Evolutionary conservation across 306 rosid species (phyloP).

Genomic region (Gastrolobium bilobum): DNA sequence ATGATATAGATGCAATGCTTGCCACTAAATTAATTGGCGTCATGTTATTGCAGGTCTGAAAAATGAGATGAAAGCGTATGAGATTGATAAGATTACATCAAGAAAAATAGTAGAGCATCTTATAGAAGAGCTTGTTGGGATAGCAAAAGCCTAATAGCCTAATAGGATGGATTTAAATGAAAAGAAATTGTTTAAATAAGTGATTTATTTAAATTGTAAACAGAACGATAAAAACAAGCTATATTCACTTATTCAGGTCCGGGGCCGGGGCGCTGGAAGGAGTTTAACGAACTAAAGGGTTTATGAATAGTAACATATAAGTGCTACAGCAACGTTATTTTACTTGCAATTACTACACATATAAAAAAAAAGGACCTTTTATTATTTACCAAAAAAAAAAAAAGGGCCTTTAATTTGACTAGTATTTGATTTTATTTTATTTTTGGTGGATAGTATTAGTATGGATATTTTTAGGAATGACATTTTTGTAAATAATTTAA

Average conservation of each 20-base stretch:
- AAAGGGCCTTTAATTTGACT: too few relatives aligned
- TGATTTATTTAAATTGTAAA: background rate
- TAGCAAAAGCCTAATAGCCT: slow-evolving; percentile 43
- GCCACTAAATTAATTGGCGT: background rate
- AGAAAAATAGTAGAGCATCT: slow-evolving; percentile 77
- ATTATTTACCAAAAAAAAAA: background rate
- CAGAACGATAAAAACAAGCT: background rate
- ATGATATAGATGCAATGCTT: background rate
- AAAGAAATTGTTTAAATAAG: background rate
- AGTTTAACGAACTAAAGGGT: too few relatives aligned
- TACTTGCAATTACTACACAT: background rate
- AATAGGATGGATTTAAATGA: background rate
- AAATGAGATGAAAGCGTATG: slow-evolving; percentile 78
- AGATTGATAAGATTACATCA: slow-evolving; percentile 73
- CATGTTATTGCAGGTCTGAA: slow-evolving; percentile 59
- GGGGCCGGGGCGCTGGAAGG: too few relatives aligned
- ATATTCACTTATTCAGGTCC: too few relatives aligned
- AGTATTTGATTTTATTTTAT: too few relatives aligned
- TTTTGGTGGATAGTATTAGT: too few relatives aligned
- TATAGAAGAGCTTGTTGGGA: slow-evolving; percentile 71
- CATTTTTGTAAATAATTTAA: too few relatives aligned
- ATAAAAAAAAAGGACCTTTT: background rate
- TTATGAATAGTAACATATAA: too few relatives aligned
- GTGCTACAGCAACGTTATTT: background rate
- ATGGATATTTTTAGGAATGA: too few relatives aligned